phyloP scores from a whole-genome alignment of 306 rosid species.

The Quercus mongolica region DNA sequence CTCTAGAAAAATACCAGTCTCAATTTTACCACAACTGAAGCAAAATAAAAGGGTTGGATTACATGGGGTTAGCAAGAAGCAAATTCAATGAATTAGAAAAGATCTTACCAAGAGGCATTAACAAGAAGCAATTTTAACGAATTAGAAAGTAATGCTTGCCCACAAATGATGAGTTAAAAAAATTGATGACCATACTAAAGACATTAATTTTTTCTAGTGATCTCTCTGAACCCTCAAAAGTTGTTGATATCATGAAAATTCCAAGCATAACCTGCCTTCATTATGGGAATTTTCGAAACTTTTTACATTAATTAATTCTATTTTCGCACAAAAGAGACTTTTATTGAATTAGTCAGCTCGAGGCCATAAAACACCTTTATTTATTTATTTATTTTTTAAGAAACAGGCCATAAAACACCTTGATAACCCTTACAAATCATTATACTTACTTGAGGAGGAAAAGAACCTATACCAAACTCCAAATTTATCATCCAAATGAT shows the following conservation, averaged over 20 bases:
- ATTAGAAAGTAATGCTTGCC: constrained; percentile 9
- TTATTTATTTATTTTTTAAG: too few relatives aligned
- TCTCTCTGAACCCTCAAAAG: neutral
- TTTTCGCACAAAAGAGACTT: too few relatives aligned
- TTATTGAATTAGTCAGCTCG: too few relatives aligned
- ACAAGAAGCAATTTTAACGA: neutral
- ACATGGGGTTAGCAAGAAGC: neutral
- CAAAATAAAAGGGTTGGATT: constrained; percentile 6
- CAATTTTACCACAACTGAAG: constrained; percentile 75
- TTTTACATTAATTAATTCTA: neutral
- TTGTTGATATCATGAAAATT: neutral
- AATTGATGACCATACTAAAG: constrained; percentile 1
- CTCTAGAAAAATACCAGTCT: constrained; percentile 60
- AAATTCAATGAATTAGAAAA: too few relatives aligned
- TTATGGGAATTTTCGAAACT: neutral
- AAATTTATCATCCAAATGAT: too few relatives aligned
- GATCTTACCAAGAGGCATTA: too few relatives aligned
- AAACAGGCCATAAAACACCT: too few relatives aligned
- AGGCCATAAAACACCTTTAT: too few relatives aligned
- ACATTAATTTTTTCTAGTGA: neutral
- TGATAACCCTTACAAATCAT: too few relatives aligned
- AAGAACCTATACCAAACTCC: too few relatives aligned
- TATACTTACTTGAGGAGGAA: too few relatives aligned
- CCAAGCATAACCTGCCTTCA: constrained; percentile 12
- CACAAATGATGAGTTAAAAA: neutral